These are phyloP conservation scores for Sherardia arvensis DNA, from an alignment of 257 asterid species.

Conservation along the genomic window DNA sequence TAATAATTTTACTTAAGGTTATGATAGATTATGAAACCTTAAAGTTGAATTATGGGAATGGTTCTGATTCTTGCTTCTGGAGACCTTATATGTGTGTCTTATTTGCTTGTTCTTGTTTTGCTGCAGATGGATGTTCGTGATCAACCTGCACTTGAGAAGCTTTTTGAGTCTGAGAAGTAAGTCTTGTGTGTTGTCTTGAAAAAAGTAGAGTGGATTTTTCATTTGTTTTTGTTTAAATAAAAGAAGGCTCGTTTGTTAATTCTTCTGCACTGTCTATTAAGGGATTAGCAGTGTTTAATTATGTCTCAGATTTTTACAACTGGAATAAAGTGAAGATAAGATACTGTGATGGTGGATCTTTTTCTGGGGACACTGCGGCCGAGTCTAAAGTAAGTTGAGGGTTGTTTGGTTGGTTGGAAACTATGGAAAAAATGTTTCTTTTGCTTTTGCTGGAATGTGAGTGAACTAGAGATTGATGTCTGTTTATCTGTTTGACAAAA, in stretches of 20 bases:
- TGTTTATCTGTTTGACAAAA: conserved; percentile 38
- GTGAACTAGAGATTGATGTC: conserved; percentile 14
- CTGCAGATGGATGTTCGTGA: too few species aligned
- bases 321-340: conserved; percentile 89
- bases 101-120: too few species aligned
- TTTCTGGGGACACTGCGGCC: conserved; percentile 63
- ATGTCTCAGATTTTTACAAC: conserved; percentile 66
- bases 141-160: too few species aligned
- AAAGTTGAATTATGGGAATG: background rate
- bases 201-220: background rate
- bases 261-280: background rate
- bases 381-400: conserved; percentile 59
- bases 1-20: too few species aligned
- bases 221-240: background rate
- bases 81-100: background rate
- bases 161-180: too few species aligned
- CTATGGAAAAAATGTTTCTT: conserved; percentile 10
- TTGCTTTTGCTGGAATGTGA: conserved; percentile 6
- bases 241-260: background rate
- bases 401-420: conserved; percentile 5
- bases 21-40: too few species aligned
- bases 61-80: background rate
- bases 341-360: conserved; percentile 92
- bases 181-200: too few species aligned
- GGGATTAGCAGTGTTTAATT: background rate